Evolutionary conservation across 176 grass and related monocot genomes (phyloP).

Genomic region (Phyllostachys edulis): DNA sequence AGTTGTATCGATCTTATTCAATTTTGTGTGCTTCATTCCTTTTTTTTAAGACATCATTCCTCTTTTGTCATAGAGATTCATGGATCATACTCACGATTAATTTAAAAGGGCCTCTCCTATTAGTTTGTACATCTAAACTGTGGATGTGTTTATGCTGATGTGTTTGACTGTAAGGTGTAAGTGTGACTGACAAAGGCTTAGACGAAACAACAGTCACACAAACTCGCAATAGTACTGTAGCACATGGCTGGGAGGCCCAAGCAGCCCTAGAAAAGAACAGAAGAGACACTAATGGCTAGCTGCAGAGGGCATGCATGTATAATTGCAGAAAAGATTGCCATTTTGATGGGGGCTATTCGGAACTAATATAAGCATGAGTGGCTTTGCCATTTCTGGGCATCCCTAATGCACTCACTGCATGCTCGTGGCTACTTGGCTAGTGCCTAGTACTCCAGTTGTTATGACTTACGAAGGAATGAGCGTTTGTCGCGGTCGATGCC

Average conservation of each 20-base stretch:
- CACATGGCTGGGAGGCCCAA: too few relatives aligned
- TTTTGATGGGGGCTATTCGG: background rate
- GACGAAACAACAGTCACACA: too few relatives aligned
- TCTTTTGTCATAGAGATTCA: background rate
- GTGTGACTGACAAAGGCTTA: too few relatives aligned
- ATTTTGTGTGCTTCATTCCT: background rate
- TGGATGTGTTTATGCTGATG: background rate
- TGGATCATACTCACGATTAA: background rate
- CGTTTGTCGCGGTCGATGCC: background rate
- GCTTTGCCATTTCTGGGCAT: background rate
- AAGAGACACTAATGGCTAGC: too few relatives aligned
- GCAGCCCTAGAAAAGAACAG: too few relatives aligned
- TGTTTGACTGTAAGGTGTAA: background rate
- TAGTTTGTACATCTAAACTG: background rate
- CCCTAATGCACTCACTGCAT: background rate
- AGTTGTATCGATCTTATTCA: background rate
- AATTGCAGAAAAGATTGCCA: background rate
- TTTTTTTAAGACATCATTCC: background rate
- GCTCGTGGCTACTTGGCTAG: background rate
- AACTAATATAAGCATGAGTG: background rate
- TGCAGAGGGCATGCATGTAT: too few relatives aligned
- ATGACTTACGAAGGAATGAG: background rate
- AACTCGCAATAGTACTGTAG: too few relatives aligned
- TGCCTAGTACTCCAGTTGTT: too few relatives aligned
- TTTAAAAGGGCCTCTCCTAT: background rate